These are phyloP conservation scores for Tulasnella sp. DNA, from an alignment of 768 basidiomycete genomes.

Conservation along the genomic window DNA sequence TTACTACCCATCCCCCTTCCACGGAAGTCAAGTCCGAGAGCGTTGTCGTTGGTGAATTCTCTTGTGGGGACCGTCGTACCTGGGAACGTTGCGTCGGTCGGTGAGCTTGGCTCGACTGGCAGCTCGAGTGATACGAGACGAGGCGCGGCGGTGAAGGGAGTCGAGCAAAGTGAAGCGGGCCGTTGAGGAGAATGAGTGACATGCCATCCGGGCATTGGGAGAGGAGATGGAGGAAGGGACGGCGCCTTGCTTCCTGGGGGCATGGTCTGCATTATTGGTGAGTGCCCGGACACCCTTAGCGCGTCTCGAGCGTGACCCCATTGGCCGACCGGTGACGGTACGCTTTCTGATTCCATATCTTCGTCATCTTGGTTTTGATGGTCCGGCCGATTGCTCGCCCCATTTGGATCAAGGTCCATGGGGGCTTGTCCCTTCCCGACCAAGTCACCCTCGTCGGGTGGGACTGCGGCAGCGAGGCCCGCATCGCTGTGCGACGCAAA, in stretches of 20 bases:
- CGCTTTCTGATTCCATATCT: not conserved
- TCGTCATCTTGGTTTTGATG: not conserved
- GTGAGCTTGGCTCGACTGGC: not conserved
- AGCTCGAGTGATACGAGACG: not conserved
- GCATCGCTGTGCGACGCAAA: not conserved
- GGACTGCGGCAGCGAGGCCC: not conserved
- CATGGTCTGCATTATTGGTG: not conserved
- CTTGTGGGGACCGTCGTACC: not conserved
- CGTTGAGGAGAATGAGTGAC: not conserved
- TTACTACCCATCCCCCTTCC: not conserved
- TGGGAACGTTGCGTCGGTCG: not conserved
- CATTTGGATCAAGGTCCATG: not conserved
- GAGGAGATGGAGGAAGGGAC: not conserved
- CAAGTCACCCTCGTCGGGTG: not conserved
- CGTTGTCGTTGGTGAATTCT: not conserved
- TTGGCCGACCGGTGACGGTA: not conserved
- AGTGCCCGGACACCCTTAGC: not conserved
- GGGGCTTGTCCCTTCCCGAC: not conserved
- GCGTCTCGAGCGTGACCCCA: not conserved
- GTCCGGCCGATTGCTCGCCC: not conserved
- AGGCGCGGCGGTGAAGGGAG: not conserved
- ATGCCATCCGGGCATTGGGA: not conserved
- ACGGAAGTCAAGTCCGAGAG: not conserved
- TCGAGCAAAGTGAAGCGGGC: not conserved
- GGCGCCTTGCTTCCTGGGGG: not conserved